phyloP scores from a whole-genome alignment of 371 early-diverging fungal species.

The Syncephalastrum contaminatum region DNA sequence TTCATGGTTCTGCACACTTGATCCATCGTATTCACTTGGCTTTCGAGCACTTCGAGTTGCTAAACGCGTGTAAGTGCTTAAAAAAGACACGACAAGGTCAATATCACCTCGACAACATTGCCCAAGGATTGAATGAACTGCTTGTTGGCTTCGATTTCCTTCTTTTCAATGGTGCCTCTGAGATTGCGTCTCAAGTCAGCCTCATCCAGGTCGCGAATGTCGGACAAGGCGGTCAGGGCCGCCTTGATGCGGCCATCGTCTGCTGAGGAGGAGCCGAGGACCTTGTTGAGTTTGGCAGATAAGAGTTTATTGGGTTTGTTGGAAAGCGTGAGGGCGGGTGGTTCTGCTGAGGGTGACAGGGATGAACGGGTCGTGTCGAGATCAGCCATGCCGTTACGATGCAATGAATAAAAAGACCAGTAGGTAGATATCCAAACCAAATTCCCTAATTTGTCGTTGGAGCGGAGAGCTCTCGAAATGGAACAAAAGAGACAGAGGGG shows the following conservation, averaged over 20 bases:
- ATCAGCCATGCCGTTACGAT: too few species aligned
- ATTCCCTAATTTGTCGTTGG: too few species aligned
- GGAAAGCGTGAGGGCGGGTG: slow-evolving; percentile 25
- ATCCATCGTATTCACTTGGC: slow-evolving; percentile 57
- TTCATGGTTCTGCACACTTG: slow-evolving; percentile 65
- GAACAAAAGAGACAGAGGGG: too few species aligned
- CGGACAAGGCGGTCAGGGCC: slow-evolving; percentile 68
- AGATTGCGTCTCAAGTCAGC: slow-evolving; percentile 58
- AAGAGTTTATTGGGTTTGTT: slow-evolving; percentile 51
- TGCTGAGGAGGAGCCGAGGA: slow-evolving; percentile 49
- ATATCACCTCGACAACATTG: slow-evolving; percentile 58
- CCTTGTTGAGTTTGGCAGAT: slow-evolving; percentile 55
- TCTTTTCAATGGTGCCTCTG: slow-evolving; percentile 69
- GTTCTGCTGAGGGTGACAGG: slow-evolving; percentile 6
- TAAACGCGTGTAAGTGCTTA: slow-evolving; percentile 14
- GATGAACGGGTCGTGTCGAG: not conserved
- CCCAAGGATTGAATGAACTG: slow-evolving; percentile 63
- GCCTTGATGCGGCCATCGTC: slow-evolving; percentile 59
- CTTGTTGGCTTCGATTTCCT: slow-evolving; percentile 61
- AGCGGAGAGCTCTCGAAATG: too few species aligned
- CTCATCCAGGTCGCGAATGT: slow-evolving; percentile 64
- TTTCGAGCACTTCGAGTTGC: slow-evolving; percentile 59
- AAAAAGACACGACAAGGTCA: not conserved
- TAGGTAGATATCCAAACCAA: too few species aligned
- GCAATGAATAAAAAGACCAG: too few species aligned